Conservation (phyloP, 768 basidiomycete genomes). For the Lentinus tigrinus region DNA sequence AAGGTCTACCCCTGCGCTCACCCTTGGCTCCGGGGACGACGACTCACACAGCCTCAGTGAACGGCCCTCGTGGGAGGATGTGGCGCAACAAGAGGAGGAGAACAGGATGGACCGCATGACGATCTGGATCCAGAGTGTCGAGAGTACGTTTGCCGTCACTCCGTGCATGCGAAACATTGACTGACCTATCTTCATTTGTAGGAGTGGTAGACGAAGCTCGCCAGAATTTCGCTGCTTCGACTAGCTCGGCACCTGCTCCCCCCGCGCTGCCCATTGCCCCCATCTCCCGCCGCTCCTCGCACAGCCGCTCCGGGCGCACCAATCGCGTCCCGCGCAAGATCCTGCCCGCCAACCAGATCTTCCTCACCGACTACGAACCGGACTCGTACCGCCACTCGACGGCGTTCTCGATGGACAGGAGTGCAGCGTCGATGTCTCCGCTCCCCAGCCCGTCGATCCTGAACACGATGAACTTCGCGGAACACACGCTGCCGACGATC, state of each 20-base stretch:
- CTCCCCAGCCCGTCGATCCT: constrained; percentile 13
- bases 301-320: constrained; percentile 41
- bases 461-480: constrained; percentile 12
- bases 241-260: constrained; percentile 47
- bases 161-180: background rate
- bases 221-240: constrained; percentile 65
- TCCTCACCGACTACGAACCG: constrained; percentile 39
- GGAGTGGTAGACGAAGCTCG: constrained; percentile 82
- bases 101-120: constrained; percentile 66
- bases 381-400: constrained; percentile 31
- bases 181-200: constrained; percentile 29
- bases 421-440: constrained; percentile 5
- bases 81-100: constrained; percentile 47
- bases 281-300: constrained; percentile 48
- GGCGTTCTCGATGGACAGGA: constrained; percentile 20
- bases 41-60: constrained; percentile 26
- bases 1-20: constrained; percentile 43
- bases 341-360: constrained; percentile 70
- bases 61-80: constrained; percentile 51
- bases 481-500: constrained; percentile 23
- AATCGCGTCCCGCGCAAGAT: constrained; percentile 62
- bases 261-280: constrained; percentile 66
- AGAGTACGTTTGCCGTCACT: constrained; percentile 53
- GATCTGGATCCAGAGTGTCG: constrained; percentile 80
- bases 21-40: constrained; percentile 38